Percentiles rank a stretch among this genome's conserved stretches.
phyloP scores from a whole-genome alignment of 1,139 yeast species.

The Pichia sp. region DNA sequence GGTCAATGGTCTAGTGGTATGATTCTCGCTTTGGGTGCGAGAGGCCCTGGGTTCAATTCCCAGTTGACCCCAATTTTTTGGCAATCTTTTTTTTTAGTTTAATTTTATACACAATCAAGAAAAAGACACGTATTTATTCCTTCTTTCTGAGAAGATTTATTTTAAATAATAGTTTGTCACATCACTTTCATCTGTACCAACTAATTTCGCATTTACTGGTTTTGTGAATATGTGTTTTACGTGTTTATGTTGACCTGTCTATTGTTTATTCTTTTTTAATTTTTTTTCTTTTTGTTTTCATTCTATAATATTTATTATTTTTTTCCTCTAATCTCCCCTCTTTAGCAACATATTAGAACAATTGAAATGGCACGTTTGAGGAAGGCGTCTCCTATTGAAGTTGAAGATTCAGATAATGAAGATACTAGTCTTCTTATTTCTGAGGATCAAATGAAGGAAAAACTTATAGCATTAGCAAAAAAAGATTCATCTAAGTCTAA shows the following conservation, averaged over 20 bases:
- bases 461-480: constrained; percentile 31
- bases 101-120: background rate
- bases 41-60: constrained; percentile 33
- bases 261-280: too few species aligned
- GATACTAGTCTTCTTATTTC: constrained; percentile 10
- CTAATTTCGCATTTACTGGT: too few species aligned
- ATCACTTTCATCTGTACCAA: too few species aligned
- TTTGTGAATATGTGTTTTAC: too few species aligned
- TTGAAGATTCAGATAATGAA: constrained; percentile 5
- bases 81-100: constrained; percentile 2
- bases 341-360: background rate
- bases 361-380: background rate
- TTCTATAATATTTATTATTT: background rate
- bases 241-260: too few species aligned
- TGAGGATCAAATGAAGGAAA: constrained; percentile 28
- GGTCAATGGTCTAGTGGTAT: constrained; percentile 37
- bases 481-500: constrained; percentile 39
- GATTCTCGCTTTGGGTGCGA: constrained; percentile 48
- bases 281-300: background rate
- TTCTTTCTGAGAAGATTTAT: background rate
- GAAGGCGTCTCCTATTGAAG: constrained; percentile 1
- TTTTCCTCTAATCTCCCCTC: background rate
- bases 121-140: too few species aligned
- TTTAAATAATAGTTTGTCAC: too few species aligned
- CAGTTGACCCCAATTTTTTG: constrained; percentile 27